Base-by-base conservation (phyloP, 257 asterid genomes). In the Lavandula angustifolia region DNA sequence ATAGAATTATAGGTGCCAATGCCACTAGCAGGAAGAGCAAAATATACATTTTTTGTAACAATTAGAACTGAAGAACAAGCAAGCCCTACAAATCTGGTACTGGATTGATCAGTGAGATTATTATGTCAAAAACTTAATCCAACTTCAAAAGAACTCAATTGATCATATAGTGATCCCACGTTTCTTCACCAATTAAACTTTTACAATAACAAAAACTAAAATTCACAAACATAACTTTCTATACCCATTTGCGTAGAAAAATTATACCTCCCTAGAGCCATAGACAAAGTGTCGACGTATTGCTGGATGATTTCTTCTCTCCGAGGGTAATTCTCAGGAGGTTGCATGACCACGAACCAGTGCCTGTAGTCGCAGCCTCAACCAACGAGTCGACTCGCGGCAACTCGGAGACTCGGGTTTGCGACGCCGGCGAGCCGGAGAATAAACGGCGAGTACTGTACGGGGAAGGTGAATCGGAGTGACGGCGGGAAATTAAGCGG, bases 281-380 rank as follows among this genome's bases (percentile, higher is more conserved):
- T 14, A 41, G 76, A 70, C 69, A 72, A 74, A 64, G 80, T 75
- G 40, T 68, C 38, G 40, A 79, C 52, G 44, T 64, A 79, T 4
- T 57, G 78, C 5, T 68, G 69, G 13, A 72, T 7, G 13, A 75
- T 75, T 72, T 75, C 76, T 4, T 75, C 79, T 62, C 84, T 64
- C 3, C 47, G 54, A 13, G 84, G 84, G 72, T 68, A 79, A 38
- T 64, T 72, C 44, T 75, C 78, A 31, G 80, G 80, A 51, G 80
- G 64, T 10, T 59, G 68, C 83, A 75, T 71, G 71, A 79, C 74
- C 76, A 75, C 76, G 22, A 79, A 78, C 84, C 84, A 75, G 74
- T 79, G 81, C 34, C 62, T 64, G 80, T 75, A 79, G 71, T 79
- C 80, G 68, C 80, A 75, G 69, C 81, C 78, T 58, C 54, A 41